A percentile compares a stretch with the other conserved stretches of the same genome.
Conservation (phyloP, 495 filamentous ascomycete genomes). For the Physcia stellaris region DNA sequence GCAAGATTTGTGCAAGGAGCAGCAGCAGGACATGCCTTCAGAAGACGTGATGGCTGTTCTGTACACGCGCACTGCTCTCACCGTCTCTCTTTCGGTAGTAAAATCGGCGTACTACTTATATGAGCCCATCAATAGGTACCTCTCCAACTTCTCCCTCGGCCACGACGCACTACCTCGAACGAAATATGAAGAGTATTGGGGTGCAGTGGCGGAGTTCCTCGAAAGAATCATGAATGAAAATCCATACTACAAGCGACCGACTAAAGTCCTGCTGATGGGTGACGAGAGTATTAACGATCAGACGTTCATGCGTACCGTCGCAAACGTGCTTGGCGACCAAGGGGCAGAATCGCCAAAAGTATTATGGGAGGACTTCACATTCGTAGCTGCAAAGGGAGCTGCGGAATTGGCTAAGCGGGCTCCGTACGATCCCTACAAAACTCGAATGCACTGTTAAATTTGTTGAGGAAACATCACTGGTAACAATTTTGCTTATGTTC, state of each 20-base stretch:
- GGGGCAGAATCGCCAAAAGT: conserved; percentile 3
- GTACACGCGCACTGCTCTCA: conserved; percentile 3
- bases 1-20: not conserved
- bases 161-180: not conserved
- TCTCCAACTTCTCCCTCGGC: conserved; percentile 1
- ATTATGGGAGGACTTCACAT: conserved; percentile 1
- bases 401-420: conserved; percentile 7
- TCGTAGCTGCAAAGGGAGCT: conserved; percentile 5
- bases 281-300: conserved; percentile 1
- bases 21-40: conserved; percentile 1
- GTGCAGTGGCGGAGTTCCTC: not conserved
- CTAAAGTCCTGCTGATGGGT: conserved; percentile 8
- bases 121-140: conserved; percentile 4
- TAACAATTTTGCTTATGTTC: too few species aligned
- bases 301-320: not conserved
- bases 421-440: conserved; percentile 4
- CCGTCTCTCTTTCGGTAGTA: not conserved
- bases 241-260: conserved; percentile 2
- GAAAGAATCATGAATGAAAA: conserved; percentile 2
- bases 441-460: too few species aligned
- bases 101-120: conserved; percentile 3
- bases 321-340: not conserved
- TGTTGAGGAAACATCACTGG: too few species aligned
- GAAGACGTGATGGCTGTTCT: conserved; percentile 9
- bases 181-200: conserved; percentile 7